A percentile compares a stretch with the other conserved stretches of the same genome.
phyloP scores from a whole-genome alignment of 441 rosid genomes.

The Populus tomentosa region DNA sequence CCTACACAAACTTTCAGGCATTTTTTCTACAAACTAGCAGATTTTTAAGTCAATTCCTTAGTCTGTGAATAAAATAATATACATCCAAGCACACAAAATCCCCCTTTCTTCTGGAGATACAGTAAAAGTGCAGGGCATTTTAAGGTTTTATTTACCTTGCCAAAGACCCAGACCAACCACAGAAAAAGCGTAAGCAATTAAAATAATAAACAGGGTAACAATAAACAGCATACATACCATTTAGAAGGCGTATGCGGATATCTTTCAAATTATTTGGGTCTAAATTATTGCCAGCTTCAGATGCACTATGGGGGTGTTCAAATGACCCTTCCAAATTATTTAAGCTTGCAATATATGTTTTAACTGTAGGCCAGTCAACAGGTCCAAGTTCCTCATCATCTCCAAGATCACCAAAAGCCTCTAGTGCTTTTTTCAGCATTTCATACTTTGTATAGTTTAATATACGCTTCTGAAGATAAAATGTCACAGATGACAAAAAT shows the following conservation, averaged over 20 bases:
- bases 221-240: constrained; percentile 46
- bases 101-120: no score
- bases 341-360: constrained; percentile 59
- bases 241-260: constrained; percentile 74
- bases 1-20: no score
- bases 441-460: constrained; percentile 78
- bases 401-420: constrained; percentile 82
- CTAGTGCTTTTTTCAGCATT: constrained; percentile 74
- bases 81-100: no score
- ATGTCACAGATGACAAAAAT: neutral
- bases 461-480: constrained; percentile 56
- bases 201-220: neutral
- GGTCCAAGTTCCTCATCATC: constrained; percentile 99
- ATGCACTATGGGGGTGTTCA: constrained; percentile 42
- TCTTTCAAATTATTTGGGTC: constrained; percentile 61
- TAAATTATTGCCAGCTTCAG: constrained; percentile 40
- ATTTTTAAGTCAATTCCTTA: no score
- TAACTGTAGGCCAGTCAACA: constrained; percentile 81
- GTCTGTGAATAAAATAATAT: no score
- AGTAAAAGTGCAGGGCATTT: no score
- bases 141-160: neutral
- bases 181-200: neutral
- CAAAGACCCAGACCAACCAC: neutral
- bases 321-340: constrained; percentile 44
- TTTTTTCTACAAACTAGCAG: no score